Conservation (phyloP, 352 stramenopile species). For the Pythium graminicola region DNA sequence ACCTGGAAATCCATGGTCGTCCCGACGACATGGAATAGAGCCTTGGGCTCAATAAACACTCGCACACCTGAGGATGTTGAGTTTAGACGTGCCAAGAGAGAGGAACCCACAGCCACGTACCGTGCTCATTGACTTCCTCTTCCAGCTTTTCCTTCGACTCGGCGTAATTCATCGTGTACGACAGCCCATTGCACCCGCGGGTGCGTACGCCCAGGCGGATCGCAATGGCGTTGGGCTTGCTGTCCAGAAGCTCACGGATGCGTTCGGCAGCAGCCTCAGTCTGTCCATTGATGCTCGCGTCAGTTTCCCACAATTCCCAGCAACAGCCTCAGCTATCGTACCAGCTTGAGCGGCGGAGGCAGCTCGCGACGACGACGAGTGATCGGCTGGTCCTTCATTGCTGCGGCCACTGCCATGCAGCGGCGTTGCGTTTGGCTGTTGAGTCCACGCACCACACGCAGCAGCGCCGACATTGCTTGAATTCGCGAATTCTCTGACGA, state of each 20-base stretch:
- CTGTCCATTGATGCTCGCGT: constrained; percentile 24
- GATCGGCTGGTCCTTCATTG: constrained; percentile 27
- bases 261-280: constrained; percentile 83
- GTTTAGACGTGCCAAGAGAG: neutral
- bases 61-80: too few relatives aligned
- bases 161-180: constrained; percentile 99
- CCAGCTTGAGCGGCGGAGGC: constrained; percentile 67
- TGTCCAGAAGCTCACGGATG: constrained; percentile 81
- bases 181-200: constrained; percentile 97
- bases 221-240: constrained; percentile 87
- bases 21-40: constrained; percentile 98
- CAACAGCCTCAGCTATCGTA: too few relatives aligned
- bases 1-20: constrained; percentile 98
- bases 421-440: constrained; percentile 7
- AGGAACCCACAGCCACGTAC: constrained; percentile 29
- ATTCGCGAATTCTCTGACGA: constrained; percentile 10
- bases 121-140: constrained; percentile 90
- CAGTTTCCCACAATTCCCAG: too few relatives aligned
- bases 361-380: constrained; percentile 60
- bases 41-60: constrained; percentile 98
- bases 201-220: constrained; percentile 95
- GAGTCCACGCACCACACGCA: constrained; percentile 2
- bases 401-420: constrained; percentile 36
- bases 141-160: constrained; percentile 92
- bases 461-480: constrained; percentile 7